These are phyloP conservation scores for Verticillium klebahnii DNA, from an alignment of 2,329 filamentous ascomycete species.

Conservation along the genomic window DNA sequence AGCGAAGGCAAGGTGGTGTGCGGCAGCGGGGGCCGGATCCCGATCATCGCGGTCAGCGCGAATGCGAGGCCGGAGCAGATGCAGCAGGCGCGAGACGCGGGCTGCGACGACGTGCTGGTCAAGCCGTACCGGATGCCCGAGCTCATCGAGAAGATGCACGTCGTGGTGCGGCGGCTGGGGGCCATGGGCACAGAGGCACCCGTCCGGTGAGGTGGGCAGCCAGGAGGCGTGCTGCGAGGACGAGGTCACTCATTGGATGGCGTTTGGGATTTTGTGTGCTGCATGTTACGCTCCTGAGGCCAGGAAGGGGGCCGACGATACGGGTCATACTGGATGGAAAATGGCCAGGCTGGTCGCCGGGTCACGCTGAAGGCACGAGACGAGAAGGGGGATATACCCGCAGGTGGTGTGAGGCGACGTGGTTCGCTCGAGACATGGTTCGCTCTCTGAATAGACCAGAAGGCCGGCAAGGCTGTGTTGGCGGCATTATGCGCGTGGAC, in stretches of 20 bases:
- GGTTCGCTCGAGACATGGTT: not conserved
- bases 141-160: constrained; percentile 54
- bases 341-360: not conserved
- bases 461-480: not conserved
- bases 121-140: constrained; percentile 66
- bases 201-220: not conserved
- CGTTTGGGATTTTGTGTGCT: not conserved
- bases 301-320: not conserved
- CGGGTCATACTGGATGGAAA: not conserved
- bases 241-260: not conserved
- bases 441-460: not conserved
- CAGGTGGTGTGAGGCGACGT: not conserved
- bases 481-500: not conserved
- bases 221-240: too few species aligned
- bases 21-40: constrained; percentile 43
- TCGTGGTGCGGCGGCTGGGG: constrained; percentile 33
- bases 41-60: constrained; percentile 63
- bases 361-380: not conserved
- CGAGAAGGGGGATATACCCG: not conserved
- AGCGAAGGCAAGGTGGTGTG: constrained; percentile 42
- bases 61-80: constrained; percentile 63
- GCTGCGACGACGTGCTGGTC: constrained; percentile 62
- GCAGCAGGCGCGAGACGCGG: constrained; percentile 42
- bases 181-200: not conserved
- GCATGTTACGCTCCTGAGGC: not conserved